These are phyloP conservation scores for Paraphaeosphaeria minitans DNA, from an alignment of 2,329 filamentous ascomycete species.

Conservation along the genomic window DNA sequence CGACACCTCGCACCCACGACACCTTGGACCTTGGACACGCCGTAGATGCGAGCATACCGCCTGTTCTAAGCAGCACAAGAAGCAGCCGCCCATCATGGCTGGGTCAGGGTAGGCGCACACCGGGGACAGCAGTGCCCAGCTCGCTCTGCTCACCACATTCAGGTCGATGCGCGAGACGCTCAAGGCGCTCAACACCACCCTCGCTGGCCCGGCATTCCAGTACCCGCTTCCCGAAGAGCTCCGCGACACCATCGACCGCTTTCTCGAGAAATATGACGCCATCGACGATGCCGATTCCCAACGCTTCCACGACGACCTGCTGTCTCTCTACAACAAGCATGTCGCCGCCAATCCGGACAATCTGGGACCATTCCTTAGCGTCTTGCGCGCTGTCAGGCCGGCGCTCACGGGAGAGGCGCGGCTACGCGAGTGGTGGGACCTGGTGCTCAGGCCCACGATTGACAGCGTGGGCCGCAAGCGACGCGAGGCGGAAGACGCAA, in stretches of 20 bases:
- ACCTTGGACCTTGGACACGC: not conserved
- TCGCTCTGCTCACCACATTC: conserved; percentile 11
- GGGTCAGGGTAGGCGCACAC: conserved; percentile 25
- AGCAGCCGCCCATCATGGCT: conserved; percentile 19
- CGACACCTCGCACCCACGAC: not conserved
- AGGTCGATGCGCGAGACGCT: conserved; percentile 57
- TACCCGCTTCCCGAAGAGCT: conserved; percentile 71
- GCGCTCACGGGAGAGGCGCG: conserved; percentile 67
- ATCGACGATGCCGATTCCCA: conserved; percentile 72
- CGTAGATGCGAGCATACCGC: not conserved
- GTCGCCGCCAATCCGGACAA: conserved; percentile 63
- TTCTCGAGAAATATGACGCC: conserved; percentile 69
- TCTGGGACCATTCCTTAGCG: conserved; percentile 70
- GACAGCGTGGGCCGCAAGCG: conserved; percentile 66
- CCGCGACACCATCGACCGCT: conserved; percentile 65
- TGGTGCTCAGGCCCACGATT: conserved; percentile 62
- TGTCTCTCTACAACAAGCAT: conserved; percentile 68
- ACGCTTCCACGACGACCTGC: conserved; percentile 74
- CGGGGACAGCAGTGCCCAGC: not conserved
- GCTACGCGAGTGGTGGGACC: conserved; percentile 74
- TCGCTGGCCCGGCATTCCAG: conserved; percentile 48
- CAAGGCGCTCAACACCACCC: conserved; percentile 52
- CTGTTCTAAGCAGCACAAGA: not conserved
- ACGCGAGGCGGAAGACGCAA: conserved; percentile 66
- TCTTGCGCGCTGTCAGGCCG: conserved; percentile 68